Percentiles rank a stretch among this genome's conserved stretches.
These are phyloP conservation scores for Ustilago loliicola DNA, from an alignment of 1,284 basidiomycete genomes.

Conservation along the genomic window DNA sequence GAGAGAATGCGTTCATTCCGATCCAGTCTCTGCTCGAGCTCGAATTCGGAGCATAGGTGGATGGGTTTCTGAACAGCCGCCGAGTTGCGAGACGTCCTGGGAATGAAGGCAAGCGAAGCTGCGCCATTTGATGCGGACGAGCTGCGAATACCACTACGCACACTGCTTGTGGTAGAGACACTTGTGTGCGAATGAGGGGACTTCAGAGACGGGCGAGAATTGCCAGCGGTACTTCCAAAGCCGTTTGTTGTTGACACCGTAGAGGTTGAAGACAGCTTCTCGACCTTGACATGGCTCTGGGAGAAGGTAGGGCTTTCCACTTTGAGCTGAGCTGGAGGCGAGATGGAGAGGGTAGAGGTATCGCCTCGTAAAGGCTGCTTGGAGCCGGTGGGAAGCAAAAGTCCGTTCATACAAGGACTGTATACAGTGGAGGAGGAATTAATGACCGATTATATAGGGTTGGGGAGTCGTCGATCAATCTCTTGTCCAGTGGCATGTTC, in stretches of 20 bases:
- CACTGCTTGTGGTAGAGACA: slow-evolving; percentile 6
- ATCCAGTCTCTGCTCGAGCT: slow-evolving; percentile 54
- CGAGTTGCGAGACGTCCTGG: slow-evolving; percentile 38
- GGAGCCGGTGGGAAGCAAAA: slow-evolving; percentile 47
- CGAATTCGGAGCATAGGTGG: slow-evolving; percentile 47
- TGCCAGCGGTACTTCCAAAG: background rate
- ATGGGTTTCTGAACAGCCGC: slow-evolving; percentile 45
- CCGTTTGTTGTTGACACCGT: slow-evolving; percentile 8
- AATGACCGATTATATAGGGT: slow-evolving; percentile 15
- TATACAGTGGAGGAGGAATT: background rate
- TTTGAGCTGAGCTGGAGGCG: slow-evolving; percentile 31
- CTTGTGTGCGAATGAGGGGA: slow-evolving; percentile 12
- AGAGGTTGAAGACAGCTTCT: slow-evolving; percentile 7
- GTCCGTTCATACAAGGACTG: slow-evolving; percentile 47
- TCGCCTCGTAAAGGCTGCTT: slow-evolving; percentile 49
- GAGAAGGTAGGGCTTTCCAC: slow-evolving; percentile 11
- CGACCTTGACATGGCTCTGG: slow-evolving; percentile 31
- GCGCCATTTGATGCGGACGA: slow-evolving; percentile 12
- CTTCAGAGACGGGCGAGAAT: slow-evolving; percentile 8
- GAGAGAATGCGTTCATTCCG: slow-evolving; percentile 50
- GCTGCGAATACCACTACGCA: slow-evolving; percentile 5
- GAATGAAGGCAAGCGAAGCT: slow-evolving; percentile 51
- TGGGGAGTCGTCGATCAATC: slow-evolving; percentile 25
- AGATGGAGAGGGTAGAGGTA: slow-evolving; percentile 22
- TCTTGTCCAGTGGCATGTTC: slow-evolving; percentile 45